Base-by-base conservation (phyloP, 148 eudicot genomes). In the Polygonum maritimum region DNA sequence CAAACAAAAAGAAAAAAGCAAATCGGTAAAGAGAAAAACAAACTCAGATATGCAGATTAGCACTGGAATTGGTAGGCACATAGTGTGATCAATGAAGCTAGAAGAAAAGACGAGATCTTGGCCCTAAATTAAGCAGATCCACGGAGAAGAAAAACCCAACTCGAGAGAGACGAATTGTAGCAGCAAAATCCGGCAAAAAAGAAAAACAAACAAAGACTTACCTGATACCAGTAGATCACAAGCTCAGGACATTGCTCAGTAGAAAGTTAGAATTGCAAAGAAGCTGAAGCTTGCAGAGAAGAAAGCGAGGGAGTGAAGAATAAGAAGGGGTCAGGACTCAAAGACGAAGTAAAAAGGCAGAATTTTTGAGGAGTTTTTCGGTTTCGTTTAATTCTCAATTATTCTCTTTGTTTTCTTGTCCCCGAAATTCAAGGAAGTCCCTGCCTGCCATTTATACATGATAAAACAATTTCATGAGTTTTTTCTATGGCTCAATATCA, bases 381-480 rank as follows among this genome's bases (percentile, higher is more conserved):
- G 71, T 35, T 67, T 67, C 71, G 38, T 67, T 63, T 44, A 36
- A 67, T 67, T 67, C 41, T 67, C 14, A 67, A 67, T 67, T 67
- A 67, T 67, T 67, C 71, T 67, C 71, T 67, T 67, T 67, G 71
- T 67, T 67, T 67, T 67, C 71, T 67, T 67, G 71, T 67, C 71
- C 71, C 71, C 71, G 71, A 36, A 67, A 67, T 45, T 67, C 71
- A 67, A 67, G 71, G 71, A 67, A 33, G 3, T 21, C 41, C 21
- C 44, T 67, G 71, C 71, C 71, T 67, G 71, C 71, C 71, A 65
- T 65, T 65, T 65, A 65, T 65, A 33, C 44, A 14, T 65, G 31
- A 26, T 18, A 62, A 62, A 62, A 62, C 38, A 62, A 62, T 26
- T 26, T 26, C 65, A 26, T 19, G 9, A 58, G 21, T 21, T 51